Evolutionary conservation across 495 filamentous ascomycete species (phyloP).

Genomic region (Apiosordaria backusii): DNA sequence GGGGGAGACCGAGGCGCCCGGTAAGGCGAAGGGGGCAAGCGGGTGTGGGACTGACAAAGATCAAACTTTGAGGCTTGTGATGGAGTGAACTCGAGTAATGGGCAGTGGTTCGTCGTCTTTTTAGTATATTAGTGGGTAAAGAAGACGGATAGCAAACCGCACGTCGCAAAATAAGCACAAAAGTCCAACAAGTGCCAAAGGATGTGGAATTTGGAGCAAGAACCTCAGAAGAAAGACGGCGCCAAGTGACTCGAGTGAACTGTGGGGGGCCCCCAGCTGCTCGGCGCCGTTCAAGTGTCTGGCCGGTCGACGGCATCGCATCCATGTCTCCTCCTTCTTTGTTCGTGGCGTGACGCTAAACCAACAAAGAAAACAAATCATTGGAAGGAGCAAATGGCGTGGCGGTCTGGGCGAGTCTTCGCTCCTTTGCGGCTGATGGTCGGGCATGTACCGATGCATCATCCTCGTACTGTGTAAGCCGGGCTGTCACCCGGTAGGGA

Average conservation of each 20-base stretch:
- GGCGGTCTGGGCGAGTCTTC: neutral
- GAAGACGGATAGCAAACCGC: neutral
- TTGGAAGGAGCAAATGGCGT: neutral
- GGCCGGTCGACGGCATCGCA: neutral
- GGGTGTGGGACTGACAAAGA: too few species aligned
- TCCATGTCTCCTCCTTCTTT: neutral
- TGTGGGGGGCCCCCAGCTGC: too few species aligned
- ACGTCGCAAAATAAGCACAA: neutral
- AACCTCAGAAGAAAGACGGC: neutral
- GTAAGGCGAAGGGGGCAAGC: too few species aligned
- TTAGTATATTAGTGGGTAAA: neutral
- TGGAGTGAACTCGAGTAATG: neutral
- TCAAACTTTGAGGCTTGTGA: too few species aligned
- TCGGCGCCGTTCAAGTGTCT: neutral
- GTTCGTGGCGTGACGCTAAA: neutral
- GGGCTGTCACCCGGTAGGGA: neutral
- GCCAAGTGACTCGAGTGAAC: neutral
- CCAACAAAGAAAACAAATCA: neutral
- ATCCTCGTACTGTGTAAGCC: slow-evolving; percentile 4
- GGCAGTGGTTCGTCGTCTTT: neutral
- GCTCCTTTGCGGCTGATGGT: neutral
- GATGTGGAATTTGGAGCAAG: too few species aligned
- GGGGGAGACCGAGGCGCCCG: neutral
- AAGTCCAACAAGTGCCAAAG: neutral
- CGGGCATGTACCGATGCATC: neutral